Evolutionary conservation across 139 green algal genomes (phyloP).

Genomic region (Mesostigma viride): DNA sequence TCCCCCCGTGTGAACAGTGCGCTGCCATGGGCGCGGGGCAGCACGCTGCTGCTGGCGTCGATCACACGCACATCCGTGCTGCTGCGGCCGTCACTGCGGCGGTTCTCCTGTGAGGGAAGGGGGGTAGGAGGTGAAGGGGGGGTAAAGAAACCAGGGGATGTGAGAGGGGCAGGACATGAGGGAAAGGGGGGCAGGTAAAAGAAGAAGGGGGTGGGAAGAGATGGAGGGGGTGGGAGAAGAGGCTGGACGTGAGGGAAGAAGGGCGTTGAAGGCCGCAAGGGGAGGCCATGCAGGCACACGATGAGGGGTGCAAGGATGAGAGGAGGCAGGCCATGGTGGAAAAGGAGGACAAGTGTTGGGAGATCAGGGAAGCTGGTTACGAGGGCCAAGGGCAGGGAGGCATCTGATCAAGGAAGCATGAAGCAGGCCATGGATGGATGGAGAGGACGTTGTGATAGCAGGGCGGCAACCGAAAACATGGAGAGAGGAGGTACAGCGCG

Average conservation of each 20-base stretch:
- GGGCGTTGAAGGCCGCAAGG: constrained; percentile 37
- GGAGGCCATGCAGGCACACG: no score
- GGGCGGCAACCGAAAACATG: no score
- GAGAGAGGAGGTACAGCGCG: no score
- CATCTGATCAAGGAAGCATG: no score
- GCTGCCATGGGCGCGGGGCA: constrained; percentile 82
- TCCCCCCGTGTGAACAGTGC: constrained; percentile 93
- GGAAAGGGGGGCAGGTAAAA: not conserved
- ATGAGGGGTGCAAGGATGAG: no score
- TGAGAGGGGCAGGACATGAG: not conserved
- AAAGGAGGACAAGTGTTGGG: no score
- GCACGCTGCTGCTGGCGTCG: constrained; percentile 42
- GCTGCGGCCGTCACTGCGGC: constrained; percentile 57
- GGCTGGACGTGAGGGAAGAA: constrained; percentile 5
- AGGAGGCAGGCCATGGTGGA: no score
- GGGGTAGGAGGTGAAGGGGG: not conserved
- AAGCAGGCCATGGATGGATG: no score
- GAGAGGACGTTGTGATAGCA: no score
- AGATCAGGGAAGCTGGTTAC: no score
- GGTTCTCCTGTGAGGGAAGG: constrained; percentile 9
- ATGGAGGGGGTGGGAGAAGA: not conserved
- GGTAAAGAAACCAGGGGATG: no score
- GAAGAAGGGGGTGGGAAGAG: not conserved
- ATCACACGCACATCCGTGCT: constrained; percentile 72
- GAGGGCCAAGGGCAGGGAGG: no score